These are phyloP conservation scores for Rhizophora apiculata DNA, from an alignment of 345 rosid species.

Conservation along the genomic window DNA sequence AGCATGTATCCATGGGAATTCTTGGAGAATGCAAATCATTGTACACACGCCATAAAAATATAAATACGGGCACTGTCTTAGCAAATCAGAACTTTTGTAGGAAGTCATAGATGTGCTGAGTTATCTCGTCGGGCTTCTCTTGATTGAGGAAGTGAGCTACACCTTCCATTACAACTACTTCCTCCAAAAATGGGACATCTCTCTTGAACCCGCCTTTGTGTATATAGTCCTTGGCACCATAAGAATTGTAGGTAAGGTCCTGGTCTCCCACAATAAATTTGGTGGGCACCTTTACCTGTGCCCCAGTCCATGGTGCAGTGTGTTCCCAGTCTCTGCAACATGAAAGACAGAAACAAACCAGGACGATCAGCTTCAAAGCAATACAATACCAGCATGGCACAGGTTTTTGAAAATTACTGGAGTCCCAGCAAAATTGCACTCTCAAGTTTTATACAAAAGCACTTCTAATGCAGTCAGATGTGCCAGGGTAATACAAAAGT, in stretches of 20 bases:
- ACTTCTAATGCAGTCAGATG: too few relatives aligned
- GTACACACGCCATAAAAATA: too few relatives aligned
- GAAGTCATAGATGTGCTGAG: conserved; percentile 29
- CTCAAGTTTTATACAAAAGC: too few relatives aligned
- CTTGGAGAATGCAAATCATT: not conserved
- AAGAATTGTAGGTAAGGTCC: conserved; percentile 28
- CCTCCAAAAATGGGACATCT: conserved; percentile 24
- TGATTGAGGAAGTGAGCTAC: conserved; percentile 34
- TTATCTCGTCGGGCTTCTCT: conserved; percentile 36
- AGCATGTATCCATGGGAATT: not conserved
- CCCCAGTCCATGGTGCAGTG: conserved; percentile 26
- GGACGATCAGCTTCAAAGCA: not conserved
- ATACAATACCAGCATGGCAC: not conserved
- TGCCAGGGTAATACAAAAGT: too few relatives aligned
- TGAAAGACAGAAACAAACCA: not conserved
- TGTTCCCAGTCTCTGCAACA: conserved; percentile 31
- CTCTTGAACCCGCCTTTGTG: conserved; percentile 30
- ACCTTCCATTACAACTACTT: conserved; percentile 37
- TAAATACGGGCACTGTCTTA: too few relatives aligned
- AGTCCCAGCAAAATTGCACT: not conserved
- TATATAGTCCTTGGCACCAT: conserved; percentile 23
- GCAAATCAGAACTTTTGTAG: conserved; percentile 23
- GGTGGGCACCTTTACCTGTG: conserved; percentile 18
- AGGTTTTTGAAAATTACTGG: not conserved
- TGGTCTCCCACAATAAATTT: conserved; percentile 27